Percentiles rank a stretch among this genome's conserved stretches.
Conservation (phyloP, 2,329 filamentous ascomycete genomes). For the Massarina eburnea region DNA sequence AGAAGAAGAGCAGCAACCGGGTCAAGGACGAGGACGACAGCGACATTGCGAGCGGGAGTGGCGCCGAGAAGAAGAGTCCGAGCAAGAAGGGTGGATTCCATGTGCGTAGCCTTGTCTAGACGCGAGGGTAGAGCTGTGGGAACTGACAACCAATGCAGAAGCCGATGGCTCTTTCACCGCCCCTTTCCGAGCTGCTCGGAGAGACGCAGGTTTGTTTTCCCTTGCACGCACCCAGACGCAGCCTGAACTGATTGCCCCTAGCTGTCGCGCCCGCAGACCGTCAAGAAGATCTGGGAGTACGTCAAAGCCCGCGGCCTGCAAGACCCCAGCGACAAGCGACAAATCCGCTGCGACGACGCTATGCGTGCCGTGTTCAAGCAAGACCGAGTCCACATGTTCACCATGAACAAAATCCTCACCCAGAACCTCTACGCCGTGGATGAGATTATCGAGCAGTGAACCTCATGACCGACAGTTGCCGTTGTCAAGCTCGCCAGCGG, state of each 20-base stretch:
- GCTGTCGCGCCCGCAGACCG: slow-evolving; percentile 90
- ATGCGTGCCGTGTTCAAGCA: slow-evolving; percentile 93
- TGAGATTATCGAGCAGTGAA: slow-evolving; percentile 48
- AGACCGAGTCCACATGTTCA: slow-evolving; percentile 95
- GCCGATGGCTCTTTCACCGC: slow-evolving; percentile 72
- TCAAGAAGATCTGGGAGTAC: slow-evolving; percentile 95
- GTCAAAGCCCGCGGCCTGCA: slow-evolving; percentile 88
- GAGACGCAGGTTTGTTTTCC: slow-evolving; percentile 61
- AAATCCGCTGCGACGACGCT: slow-evolving; percentile 88
- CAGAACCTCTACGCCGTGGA: slow-evolving; percentile 86
- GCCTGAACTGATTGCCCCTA: slow-evolving; percentile 41
- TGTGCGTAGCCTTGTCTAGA: slow-evolving; percentile 48
- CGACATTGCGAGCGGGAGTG: slow-evolving; percentile 66
- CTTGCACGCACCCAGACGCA: slow-evolving; percentile 1
- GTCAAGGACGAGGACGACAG: slow-evolving; percentile 79
- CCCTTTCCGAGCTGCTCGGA: slow-evolving; percentile 70
- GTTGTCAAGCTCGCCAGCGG: no score
- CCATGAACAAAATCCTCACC: slow-evolving; percentile 96
- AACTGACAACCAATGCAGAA: slow-evolving; percentile 54
- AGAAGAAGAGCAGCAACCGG: slow-evolving; percentile 73
- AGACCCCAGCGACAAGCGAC: slow-evolving; percentile 86
- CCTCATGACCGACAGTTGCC: no score
- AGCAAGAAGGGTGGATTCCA: slow-evolving; percentile 89
- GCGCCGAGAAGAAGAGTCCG: slow-evolving; percentile 64
- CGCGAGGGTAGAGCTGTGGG: not conserved